Base-by-base conservation (phyloP, 805 yeast species). In the Yarrowia phangngaensis region DNA sequence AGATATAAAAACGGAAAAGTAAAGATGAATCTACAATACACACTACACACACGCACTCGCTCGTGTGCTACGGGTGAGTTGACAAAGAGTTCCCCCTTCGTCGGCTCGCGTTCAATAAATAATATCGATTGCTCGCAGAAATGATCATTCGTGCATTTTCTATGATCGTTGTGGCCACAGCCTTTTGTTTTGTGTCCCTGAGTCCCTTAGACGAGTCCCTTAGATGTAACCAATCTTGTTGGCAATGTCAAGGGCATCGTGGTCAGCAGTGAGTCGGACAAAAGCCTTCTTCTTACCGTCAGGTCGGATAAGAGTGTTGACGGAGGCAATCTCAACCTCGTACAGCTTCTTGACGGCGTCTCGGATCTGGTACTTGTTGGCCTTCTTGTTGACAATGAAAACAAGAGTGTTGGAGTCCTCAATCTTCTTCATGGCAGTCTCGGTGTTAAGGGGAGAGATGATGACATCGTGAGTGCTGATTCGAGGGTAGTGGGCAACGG, bases 211-310 rank as follows among this genome's bases (percentile, higher is more conserved):
- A 16, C 17, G 45, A 29, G 23, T 48, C 30, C 43, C 45, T 84
- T 80, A 90, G 74, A 90, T 83, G 94, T 88, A 89, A 78, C 98
- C 98, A 71, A 90, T 92, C 79, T 92, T 87, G 95, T 89, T 89
- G 72, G 98, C 98, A 74, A 92, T 88, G 74, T 92, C 98, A 72
- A 92, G 84, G 74, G 97, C 97, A 78, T 92, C 98, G 80, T 82
- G 84, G 76, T 92, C 98, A 72, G 95, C 90, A 70, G 97, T 87
- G 73, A 92, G 84, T 80, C 95, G 87, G 71, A 92, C 90, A 82
- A 84, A 92, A 71, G 98, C 98, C 83, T 92, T 92, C 87, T 92
- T 92, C 79, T 97, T 84, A 75, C 98, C 98, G 75, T 92, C 89
- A 72, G 98, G 97, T 79, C 95, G 87, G 69, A 92, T 76, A 73